phyloP scores from a whole-genome alignment of 164 flowering plant genomes.

The Umbilicus rupestris region DNA sequence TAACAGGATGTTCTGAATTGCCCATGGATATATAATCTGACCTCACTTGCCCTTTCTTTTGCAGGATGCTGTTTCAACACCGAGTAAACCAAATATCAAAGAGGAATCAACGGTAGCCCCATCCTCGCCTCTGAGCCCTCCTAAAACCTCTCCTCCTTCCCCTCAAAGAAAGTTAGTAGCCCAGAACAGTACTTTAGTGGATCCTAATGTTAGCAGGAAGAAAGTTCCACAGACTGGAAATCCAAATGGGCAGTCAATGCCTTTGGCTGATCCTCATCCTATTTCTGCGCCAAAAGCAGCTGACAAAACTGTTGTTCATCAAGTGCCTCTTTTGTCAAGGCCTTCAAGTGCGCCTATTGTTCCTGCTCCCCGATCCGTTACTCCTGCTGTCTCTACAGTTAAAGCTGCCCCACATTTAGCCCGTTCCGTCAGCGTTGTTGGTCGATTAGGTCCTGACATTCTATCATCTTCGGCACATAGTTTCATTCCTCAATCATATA shows the following conservation, averaged over 20 bases:
- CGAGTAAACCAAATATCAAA: constrained; percentile 28
- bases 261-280: constrained; percentile 27
- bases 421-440: constrained; percentile 75
- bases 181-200: constrained; percentile 16
- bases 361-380: constrained; percentile 45
- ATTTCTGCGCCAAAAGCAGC: constrained; percentile 20
- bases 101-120: constrained; percentile 26
- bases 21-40: neutral
- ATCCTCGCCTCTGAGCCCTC: constrained; percentile 38
- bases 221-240: constrained; percentile 23
- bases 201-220: constrained; percentile 24
- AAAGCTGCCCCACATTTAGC: constrained; percentile 48
- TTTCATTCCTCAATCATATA: constrained; percentile 63
- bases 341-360: constrained; percentile 74
- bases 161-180: constrained; percentile 24
- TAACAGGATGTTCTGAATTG: neutral
- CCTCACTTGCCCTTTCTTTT: constrained; percentile 1
- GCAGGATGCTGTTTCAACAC: constrained; percentile 32
- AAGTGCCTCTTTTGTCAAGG: constrained; percentile 45
- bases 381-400: constrained; percentile 48
- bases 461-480: constrained; percentile 24
- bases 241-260: constrained; percentile 29
- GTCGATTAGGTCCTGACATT: constrained; percentile 56
- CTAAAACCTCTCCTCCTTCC: constrained; percentile 20
- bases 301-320: constrained; percentile 27